These are phyloP conservation scores for Podila minutissima DNA, from an alignment of 192 early-diverging fungal genomes.

Conservation along the genomic window DNA sequence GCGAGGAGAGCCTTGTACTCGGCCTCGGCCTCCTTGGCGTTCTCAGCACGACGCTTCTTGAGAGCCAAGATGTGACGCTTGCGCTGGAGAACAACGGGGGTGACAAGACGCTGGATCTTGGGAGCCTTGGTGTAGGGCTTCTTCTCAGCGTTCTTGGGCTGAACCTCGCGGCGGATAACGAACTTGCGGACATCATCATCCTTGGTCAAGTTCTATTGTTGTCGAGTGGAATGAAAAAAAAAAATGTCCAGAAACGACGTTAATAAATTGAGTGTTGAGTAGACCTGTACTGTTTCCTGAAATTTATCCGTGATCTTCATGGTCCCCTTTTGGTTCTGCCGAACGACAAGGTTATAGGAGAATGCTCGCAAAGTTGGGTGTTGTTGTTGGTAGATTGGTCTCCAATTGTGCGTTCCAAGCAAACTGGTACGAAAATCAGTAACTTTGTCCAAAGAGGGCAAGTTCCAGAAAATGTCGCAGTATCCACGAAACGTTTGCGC, in stretches of 20 bases:
- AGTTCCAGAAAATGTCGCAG: too few relatives aligned
- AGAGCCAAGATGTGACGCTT: slow-evolving; percentile 89
- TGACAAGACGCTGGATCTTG: slow-evolving; percentile 99
- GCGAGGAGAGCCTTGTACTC: slow-evolving; percentile 90
- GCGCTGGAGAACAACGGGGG: slow-evolving; percentile 95
- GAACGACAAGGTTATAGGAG: too few relatives aligned
- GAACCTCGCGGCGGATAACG: slow-evolving; percentile 97
- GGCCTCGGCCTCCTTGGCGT: slow-evolving; percentile 76
- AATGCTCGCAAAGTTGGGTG: too few relatives aligned
- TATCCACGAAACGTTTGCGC: too few relatives aligned
- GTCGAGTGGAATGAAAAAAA: neutral
- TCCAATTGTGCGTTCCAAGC: too few relatives aligned
- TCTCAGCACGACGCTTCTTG: slow-evolving; percentile 86
- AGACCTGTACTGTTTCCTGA: neutral
- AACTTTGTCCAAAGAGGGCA: too few relatives aligned
- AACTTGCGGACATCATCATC: slow-evolving; percentile 99
- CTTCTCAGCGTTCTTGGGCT: slow-evolving; percentile 88
- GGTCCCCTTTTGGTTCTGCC: too few relatives aligned
- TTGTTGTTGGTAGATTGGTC: too few relatives aligned
- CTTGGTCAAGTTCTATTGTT: slow-evolving; percentile 85
- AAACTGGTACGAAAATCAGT: too few relatives aligned
- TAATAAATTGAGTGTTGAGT: neutral
- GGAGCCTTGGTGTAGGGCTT: slow-evolving; percentile 95
- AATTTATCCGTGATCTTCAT: too few relatives aligned
- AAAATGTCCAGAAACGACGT: neutral